A percentile compares a stretch with the other conserved stretches of the same genome.
phyloP scores from a whole-genome alignment of 345 rosid species.

The Brassica nigra region DNA sequence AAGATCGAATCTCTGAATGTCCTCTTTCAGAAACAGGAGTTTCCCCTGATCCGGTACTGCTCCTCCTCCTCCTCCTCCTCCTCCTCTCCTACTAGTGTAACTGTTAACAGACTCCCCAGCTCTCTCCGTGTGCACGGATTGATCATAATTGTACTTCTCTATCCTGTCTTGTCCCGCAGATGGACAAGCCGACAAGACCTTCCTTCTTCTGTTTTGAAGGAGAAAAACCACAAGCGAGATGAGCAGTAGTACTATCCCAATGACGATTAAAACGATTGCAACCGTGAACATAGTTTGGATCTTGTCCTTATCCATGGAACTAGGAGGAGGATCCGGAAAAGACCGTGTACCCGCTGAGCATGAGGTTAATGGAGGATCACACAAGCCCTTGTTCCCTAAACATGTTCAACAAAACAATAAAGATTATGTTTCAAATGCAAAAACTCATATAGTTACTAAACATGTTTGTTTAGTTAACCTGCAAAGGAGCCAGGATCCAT shows the following conservation, averaged over 20 bases:
- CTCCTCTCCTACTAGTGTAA: conserved; percentile 22
- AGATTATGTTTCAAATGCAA: background rate
- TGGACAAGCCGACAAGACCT: conserved; percentile 32
- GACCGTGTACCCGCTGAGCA: conserved; percentile 32
- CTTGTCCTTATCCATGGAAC: background rate
- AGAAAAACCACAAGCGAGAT: conserved; percentile 33
- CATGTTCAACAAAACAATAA: background rate
- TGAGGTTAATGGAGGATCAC: conserved; percentile 57
- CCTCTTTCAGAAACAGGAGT: conserved; percentile 36
- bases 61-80: conserved; percentile 17
- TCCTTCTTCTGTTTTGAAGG: conserved; percentile 24
- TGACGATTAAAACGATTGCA: conserved; percentile 35
- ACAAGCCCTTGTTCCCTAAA: conserved; percentile 34
- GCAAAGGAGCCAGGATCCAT: conserved; percentile 56
- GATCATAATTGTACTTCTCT: conserved; percentile 25
- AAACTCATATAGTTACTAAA: background rate
- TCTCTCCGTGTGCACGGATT: conserved; percentile 8
- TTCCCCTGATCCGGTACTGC: conserved; percentile 45
- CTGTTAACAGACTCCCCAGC: conserved; percentile 11
- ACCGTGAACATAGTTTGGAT: conserved; percentile 15
- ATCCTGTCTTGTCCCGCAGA: conserved; percentile 29
- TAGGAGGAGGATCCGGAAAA: background rate
- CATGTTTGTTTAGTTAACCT: conserved; percentile 42
- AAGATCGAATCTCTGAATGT: conserved; percentile 53
- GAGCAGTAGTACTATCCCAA: conserved; percentile 29